phyloP scores from a whole-genome alignment of 805 yeast genomes.

The Maudiozyma barnettii region DNA sequence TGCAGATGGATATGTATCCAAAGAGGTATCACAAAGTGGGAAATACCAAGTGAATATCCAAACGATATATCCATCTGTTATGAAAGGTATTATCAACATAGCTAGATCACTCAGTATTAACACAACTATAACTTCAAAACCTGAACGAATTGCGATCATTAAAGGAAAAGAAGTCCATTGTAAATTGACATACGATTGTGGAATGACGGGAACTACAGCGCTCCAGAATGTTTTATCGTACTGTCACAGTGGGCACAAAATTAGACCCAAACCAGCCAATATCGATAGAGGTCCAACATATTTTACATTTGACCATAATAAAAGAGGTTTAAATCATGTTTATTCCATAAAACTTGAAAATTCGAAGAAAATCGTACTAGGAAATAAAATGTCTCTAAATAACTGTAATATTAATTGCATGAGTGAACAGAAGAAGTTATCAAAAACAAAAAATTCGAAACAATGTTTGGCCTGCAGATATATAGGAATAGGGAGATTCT shows the following conservation, averaged over 20 bases:
- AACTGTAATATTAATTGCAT: constrained; percentile 13
- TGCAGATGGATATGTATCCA: constrained; percentile 29
- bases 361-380: constrained; percentile 14
- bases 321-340: constrained; percentile 13
- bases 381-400: constrained; percentile 15
- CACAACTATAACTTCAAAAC: constrained; percentile 27
- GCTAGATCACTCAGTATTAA: constrained; percentile 38
- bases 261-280: constrained; percentile 7
- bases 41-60: constrained; percentile 24
- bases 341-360: constrained; percentile 14
- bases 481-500: constrained; percentile 18
- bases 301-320: constrained; percentile 15
- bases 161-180: constrained; percentile 19
- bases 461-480: constrained; percentile 20
- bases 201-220: constrained; percentile 15
- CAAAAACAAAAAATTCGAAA: constrained; percentile 12
- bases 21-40: constrained; percentile 11
- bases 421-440: constrained; percentile 13
- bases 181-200: constrained; percentile 21
- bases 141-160: constrained; percentile 14
- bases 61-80: constrained; percentile 26
- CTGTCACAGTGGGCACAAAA: constrained; percentile 21
- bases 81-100: constrained; percentile 31
- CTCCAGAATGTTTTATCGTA: constrained; percentile 19
- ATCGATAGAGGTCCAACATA: constrained; percentile 16